A percentile compares a stretch with the other conserved stretches of the same genome.
phyloP scores from a whole-genome alignment of 2,329 filamentous ascomycete species.

The Rutstroemia sp. region DNA sequence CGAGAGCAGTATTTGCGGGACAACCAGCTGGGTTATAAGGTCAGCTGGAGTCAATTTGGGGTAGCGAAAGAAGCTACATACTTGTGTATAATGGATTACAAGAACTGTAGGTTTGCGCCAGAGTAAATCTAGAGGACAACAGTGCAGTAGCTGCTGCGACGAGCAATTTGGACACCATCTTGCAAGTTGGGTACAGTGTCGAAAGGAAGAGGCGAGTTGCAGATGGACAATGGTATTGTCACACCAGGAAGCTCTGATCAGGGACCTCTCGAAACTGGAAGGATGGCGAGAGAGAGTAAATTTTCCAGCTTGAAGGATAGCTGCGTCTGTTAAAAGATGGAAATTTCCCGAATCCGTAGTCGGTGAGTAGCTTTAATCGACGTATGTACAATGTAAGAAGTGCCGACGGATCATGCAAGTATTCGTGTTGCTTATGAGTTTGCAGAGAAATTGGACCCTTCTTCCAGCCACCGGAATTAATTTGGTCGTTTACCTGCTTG shows the following conservation, averaged over 20 bases:
- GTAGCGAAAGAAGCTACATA: constrained; percentile 20
- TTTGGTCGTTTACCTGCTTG: not conserved
- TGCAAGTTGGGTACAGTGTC: not conserved
- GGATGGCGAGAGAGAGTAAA: not conserved
- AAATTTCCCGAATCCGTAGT: not conserved
- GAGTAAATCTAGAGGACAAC: constrained; percentile 13
- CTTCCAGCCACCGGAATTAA: constrained; percentile 7
- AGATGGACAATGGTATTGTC: constrained; percentile 1
- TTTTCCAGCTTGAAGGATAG: not conserved
- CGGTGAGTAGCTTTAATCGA: not conserved
- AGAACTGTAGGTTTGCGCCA: constrained; percentile 45
- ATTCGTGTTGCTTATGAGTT: not conserved
- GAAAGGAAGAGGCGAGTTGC: not conserved
- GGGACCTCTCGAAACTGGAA: not conserved
- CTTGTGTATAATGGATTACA: constrained; percentile 44
- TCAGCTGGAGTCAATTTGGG: constrained; percentile 8
- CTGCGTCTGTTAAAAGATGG: not conserved
- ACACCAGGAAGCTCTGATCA: not conserved
- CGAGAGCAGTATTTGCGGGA: constrained; percentile 70
- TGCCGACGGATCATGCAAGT: constrained; percentile 5
- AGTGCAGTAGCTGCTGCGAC: constrained; percentile 16
- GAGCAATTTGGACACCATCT: constrained; percentile 24
- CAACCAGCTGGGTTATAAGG: constrained; percentile 45
- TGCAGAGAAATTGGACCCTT: not conserved
- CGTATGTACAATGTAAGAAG: not conserved